These are phyloP conservation scores for Candida sanyiensis DNA, from an alignment of 805 yeast genomes.

Conservation along the genomic window DNA sequence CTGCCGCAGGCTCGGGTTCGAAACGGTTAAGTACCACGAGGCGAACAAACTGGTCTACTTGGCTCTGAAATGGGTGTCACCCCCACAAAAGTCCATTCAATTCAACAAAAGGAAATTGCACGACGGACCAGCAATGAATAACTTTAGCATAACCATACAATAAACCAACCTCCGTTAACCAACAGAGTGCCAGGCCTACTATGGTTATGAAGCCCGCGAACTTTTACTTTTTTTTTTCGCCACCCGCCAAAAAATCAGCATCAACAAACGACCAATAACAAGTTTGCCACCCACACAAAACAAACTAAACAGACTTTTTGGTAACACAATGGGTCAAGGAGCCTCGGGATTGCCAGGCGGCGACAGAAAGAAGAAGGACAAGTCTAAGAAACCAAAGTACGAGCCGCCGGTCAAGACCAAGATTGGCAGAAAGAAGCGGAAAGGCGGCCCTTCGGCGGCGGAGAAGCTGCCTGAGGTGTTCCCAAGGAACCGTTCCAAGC, in stretches of 20 bases:
- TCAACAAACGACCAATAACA: not conserved
- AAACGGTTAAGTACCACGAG: conserved; percentile 39
- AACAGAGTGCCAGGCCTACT: not conserved
- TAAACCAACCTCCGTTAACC: conserved; percentile 6
- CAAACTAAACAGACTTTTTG: conserved; percentile 3
- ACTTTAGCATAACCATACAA: conserved; percentile 50
- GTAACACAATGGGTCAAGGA: conserved; percentile 52
- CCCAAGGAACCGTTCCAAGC: conserved; percentile 91
- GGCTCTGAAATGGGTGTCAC: conserved; percentile 49
- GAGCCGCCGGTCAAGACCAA: conserved; percentile 97
- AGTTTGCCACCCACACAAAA: not conserved
- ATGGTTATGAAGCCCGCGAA: conserved; percentile 3
- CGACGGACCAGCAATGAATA: conserved; percentile 58
- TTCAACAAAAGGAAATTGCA: conserved; percentile 43
- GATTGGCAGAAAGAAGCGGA: conserved; percentile 88
- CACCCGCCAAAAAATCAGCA: not conserved
- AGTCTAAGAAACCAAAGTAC: conserved; percentile 89
- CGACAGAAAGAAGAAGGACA: conserved; percentile 50
- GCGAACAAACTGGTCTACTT: conserved; percentile 73
- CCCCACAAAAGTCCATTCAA: not conserved
- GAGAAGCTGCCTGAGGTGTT: conserved; percentile 79
- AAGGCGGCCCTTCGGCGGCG: conserved; percentile 81
- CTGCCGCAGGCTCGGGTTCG: conserved; percentile 58
- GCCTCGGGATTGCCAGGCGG: conserved; percentile 49
- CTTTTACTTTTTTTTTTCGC: not conserved